Evolutionary conservation across 1,139 yeast species (phyloP), one percentile per base, ranked within the genome.

Genomic region (Yamadazyma pseudoaaseri): DNA sequence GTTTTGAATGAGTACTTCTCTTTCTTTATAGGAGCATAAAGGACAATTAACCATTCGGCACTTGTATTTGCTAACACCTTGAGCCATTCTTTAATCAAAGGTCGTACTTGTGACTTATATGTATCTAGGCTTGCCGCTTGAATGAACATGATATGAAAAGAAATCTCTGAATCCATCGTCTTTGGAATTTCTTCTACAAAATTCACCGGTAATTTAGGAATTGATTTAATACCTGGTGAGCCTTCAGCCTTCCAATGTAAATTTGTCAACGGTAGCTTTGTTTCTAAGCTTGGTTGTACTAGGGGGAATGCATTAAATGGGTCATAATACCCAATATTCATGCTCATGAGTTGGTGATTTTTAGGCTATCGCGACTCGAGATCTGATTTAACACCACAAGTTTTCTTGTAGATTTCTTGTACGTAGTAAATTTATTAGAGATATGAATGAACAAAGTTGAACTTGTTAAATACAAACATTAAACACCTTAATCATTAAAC

Each of bases 11-110:
- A 51, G 26, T 70, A 65, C 37, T 72, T 70, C 40, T 65, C 70
- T 29, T 70, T 68, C 17, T 67, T 73, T 13, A 57, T 51, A 0
- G 84, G 78, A 2, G 70, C 55, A 48, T 73, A 78, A 36, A 78
- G 68, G 0, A 86, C 59, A 12, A 87, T 70, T 44, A 77, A 64
- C 85, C 92, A 84, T 38, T 82, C 86, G 5, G 20, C 24, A 7
- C 79, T 39, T 65, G 60, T 27, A 49, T 57, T 27, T 50, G 58
- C 35, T 32, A 71, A 60, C 12, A 70, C 60, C 33, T 68, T 65
- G 22, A 86, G 64, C 98, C 98, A 92, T 49, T 85, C 95, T 35
- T 73, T 70, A 20, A 90, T 76, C 48, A 87, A 66, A 1, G 95
- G 95, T 30, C 98, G 72, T 0, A 83, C 89, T 47, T 82, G 85